These are phyloP conservation scores for Melanomma pulvis-pyrius DNA, from an alignment of 495 filamentous ascomycete species.

Conservation along the genomic window DNA sequence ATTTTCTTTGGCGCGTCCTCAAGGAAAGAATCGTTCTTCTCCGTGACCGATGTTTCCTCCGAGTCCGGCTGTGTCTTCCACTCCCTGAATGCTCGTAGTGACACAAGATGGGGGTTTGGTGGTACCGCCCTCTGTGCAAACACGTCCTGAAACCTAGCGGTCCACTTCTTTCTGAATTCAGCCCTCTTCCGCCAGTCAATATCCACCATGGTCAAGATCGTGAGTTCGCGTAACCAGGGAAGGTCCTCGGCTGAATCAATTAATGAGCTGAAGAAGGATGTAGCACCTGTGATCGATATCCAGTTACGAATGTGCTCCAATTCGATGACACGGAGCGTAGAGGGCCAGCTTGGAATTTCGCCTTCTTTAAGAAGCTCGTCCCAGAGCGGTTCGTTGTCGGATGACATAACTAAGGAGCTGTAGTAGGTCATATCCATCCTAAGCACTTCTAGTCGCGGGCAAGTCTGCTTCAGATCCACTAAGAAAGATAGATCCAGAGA, in stretches of 20 bases:
- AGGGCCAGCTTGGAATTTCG: constrained; percentile 76
- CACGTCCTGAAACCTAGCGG: constrained; percentile 60
- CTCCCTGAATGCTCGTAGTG: constrained; percentile 36
- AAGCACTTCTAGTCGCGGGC: constrained; percentile 68
- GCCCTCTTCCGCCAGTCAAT: constrained; percentile 79
- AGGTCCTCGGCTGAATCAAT: constrained; percentile 67
- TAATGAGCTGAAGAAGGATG: constrained; percentile 75
- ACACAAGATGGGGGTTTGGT: constrained; percentile 52
- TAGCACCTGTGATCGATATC: constrained; percentile 58
- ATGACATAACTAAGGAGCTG: constrained; percentile 54
- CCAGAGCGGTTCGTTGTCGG: constrained; percentile 73
- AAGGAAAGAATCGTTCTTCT: constrained; percentile 25
- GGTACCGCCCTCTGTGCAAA: constrained; percentile 62
- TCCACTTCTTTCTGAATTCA: constrained; percentile 72
- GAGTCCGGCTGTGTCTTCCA: constrained; percentile 33
- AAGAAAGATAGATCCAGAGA: constrained; percentile 74
- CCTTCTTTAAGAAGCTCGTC: constrained; percentile 58
- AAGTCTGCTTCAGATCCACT: constrained; percentile 59
- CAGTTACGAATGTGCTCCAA: constrained; percentile 74
- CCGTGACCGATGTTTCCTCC: not conserved
- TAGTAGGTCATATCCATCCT: constrained; percentile 74
- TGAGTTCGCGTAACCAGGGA: constrained; percentile 64
- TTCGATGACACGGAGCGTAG: constrained; percentile 67
- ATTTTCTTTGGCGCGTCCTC: not conserved
- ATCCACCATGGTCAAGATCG: constrained; percentile 69